phyloP scores from a whole-genome alignment of 192 early-diverging fungal genomes.

The Funneliformis mosseae region DNA sequence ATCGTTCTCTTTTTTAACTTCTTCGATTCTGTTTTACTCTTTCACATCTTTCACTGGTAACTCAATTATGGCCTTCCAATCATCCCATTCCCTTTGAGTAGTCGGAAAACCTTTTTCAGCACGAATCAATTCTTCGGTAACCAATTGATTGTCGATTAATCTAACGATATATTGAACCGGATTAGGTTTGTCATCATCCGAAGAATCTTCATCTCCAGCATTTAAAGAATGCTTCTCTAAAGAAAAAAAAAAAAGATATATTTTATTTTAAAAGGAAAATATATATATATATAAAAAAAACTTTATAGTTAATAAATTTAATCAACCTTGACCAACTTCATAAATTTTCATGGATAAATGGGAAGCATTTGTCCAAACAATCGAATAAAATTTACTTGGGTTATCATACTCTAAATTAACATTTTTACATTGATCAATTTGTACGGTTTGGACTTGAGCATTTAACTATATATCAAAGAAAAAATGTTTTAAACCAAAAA shows the following conservation, averaged over 20 bases:
- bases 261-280: not conserved
- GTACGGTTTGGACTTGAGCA: slow-evolving; percentile 30
- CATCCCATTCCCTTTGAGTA: slow-evolving; percentile 14
- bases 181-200: not conserved
- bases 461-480: slow-evolving; percentile 15
- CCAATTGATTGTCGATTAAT: slow-evolving; percentile 18
- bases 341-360: slow-evolving; percentile 12
- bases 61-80: not conserved
- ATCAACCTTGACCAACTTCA: slow-evolving; percentile 27
- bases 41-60: not conserved
- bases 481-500: not conserved
- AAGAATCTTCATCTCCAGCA: not conserved
- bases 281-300: not conserved
- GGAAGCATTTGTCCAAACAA: slow-evolving; percentile 16
- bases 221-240: not conserved
- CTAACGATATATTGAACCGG: slow-evolving; percentile 16
- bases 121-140: slow-evolving; percentile 23
- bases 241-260: not conserved
- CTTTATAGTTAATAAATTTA: not conserved
- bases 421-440: slow-evolving; percentile 31
- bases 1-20: too few species aligned
- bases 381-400: slow-evolving; percentile 9
- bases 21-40: too few species aligned
- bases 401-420: slow-evolving; percentile 20
- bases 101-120: slow-evolving; percentile 33